Percentiles rank a stretch among this genome's conserved stretches.
phyloP scores from a whole-genome alignment of 169 alveolate species.

The Plasmodium gallinaceum region DNA sequence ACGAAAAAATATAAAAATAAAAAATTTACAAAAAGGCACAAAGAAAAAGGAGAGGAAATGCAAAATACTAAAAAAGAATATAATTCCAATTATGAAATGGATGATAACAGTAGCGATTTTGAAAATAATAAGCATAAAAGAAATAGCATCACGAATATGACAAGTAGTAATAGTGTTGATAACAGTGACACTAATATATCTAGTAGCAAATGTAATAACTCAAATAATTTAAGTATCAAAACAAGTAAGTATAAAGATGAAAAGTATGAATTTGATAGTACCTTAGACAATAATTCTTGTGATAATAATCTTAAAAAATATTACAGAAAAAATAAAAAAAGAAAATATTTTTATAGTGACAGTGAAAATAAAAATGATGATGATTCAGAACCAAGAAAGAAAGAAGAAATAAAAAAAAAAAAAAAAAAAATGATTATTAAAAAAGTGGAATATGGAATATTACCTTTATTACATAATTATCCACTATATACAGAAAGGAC shows the following conservation, averaged over 20 bases:
- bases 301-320: constrained; percentile 25
- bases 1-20: background rate
- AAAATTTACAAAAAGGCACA: too few relatives aligned
- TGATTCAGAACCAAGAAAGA: background rate
- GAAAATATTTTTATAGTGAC: constrained; percentile 31
- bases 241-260: constrained; percentile 19
- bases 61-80: background rate
- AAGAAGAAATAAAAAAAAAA: background rate
- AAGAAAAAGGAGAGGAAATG: constrained; percentile 7
- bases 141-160: background rate
- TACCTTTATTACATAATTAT: constrained; percentile 78
- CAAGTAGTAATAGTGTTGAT: constrained; percentile 2
- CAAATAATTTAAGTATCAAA: background rate
- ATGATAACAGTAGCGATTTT: background rate
- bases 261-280: constrained; percentile 22
- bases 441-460: constrained; percentile 66
- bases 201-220: constrained; percentile 28
- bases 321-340: constrained; percentile 8
- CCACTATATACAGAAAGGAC: constrained; percentile 83
- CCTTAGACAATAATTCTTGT: constrained; percentile 29
- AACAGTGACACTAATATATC: constrained; percentile 37
- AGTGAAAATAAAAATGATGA: background rate
- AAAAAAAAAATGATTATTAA: constrained; percentile 15
- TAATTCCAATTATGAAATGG: constrained; percentile 3
- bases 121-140: background rate